Base-by-base conservation (phyloP, 2,329 filamentous ascomycete species). In the Nigrograna mackinnonii region DNA sequence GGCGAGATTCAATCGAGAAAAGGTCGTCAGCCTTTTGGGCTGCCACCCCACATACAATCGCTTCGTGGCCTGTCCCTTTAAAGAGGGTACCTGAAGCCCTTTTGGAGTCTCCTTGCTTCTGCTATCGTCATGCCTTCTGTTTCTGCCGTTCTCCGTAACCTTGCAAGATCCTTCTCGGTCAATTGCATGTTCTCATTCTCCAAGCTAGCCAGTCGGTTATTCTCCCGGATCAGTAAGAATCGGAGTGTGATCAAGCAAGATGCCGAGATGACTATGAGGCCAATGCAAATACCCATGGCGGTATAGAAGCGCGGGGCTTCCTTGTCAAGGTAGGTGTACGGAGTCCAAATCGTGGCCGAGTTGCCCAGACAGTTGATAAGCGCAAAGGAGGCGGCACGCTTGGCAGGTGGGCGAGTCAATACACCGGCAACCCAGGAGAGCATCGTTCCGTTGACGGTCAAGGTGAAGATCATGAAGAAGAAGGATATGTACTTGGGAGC, bases 301-400 rank as follows among this genome's bases (percentile, higher is more conserved):
- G 55, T 49, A 2, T 48, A 39, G 37, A 54, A 61, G 20, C 58
- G 50, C 21, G 55, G 55, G n/a, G 39, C 43, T 4, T 35, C 42
- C 6, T 37, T 46, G 3, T 50, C 41, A 14, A 46, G 53, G 44
- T 73, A 73, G 1, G 66, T 71, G 47, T 67, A 72, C 0, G 69
- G 68, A 5, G 69, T 72, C 57, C 55, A 80, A 52, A 81, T 79
- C 44, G 68, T 72, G 24, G 74, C 75, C 2, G 70, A 73, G 55
- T 80, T 81, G 22, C 75, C 77, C 18, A 81, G 59, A 2, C 74
- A 72, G 50, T 81, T 82, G 63, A 81, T 79, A 34, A 79, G 75
- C 1, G 78, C 78, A 35, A 77, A 73, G 0, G 78, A 76, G 1
- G 76, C 77, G 2, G 78, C 78, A 30, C 78, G 74, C 58, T 81